A percentile compares a stretch with the other conserved stretches of the same genome.
Conservation (phyloP, 441 rosid genomes). For the Bocquillonia castaneifolia region DNA sequence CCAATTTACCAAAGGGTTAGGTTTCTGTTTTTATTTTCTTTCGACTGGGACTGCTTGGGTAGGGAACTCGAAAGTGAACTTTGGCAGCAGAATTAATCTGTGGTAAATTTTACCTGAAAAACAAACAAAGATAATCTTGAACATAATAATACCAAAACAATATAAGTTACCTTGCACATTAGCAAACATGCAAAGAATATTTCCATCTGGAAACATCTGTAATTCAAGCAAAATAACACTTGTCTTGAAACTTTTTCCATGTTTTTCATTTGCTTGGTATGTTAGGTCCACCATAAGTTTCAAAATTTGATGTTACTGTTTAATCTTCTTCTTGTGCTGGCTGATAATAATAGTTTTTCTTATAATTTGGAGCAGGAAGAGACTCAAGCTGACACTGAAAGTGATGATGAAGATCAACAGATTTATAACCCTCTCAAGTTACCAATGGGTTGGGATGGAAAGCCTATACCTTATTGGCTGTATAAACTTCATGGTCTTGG, state of each 20-base stretch:
- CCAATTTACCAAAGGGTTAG: neutral
- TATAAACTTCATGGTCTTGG: conserved; percentile 99
- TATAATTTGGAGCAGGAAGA: conserved; percentile 60
- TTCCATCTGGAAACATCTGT: neutral
- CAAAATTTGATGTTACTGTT: neutral
- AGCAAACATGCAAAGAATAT: neutral
- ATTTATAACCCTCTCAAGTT: conserved; percentile 90
- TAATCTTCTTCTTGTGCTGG: conserved; percentile 7
- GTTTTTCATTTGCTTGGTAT: neutral
- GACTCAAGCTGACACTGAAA: conserved; percentile 82
- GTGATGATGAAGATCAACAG: conserved; percentile 95
- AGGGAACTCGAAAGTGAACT: neutral
- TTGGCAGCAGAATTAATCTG: too few species aligned
- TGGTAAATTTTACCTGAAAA: too few species aligned
- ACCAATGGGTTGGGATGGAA: conserved; percentile 99
- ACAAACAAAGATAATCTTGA: too few species aligned
- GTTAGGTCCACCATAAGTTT: neutral
- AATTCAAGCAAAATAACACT: neutral
- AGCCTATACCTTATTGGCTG: conserved; percentile 99
- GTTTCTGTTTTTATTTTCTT: neutral
- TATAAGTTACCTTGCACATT: neutral
- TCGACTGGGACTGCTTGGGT: neutral
- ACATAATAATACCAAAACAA: too few species aligned
- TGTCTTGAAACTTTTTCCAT: neutral
- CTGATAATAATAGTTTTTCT: conserved; percentile 12